Evolutionary conservation across 177 flowering plant genomes (phyloP).

Genomic region (Vitis hybrid): DNA sequence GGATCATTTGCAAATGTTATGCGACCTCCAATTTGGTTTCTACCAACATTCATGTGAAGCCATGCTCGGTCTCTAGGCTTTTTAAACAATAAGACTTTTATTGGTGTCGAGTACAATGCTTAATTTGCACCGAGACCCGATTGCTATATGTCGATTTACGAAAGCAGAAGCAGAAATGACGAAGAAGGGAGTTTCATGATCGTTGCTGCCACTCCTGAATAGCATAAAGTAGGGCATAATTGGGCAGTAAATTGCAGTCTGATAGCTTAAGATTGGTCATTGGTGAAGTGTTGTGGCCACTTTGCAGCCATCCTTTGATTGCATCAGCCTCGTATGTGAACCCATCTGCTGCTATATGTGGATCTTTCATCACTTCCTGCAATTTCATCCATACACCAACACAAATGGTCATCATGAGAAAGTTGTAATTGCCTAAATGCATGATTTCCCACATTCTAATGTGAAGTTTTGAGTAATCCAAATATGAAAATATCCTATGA

Average conservation of each 20-base stretch:
- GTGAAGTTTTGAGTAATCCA: too few species aligned
- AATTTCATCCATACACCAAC: conserved; percentile 4
- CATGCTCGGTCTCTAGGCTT: too few species aligned
- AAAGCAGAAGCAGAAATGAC: neutral
- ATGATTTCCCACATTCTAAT: too few species aligned
- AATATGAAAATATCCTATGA: neutral
- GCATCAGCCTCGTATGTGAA: conserved; percentile 73
- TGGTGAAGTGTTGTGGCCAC: conserved; percentile 66
- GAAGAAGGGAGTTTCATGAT: conserved; percentile 7
- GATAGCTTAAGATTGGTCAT: conserved; percentile 68
- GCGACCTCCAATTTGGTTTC: too few species aligned
- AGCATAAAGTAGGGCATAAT: conserved; percentile 58
- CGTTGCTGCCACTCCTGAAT: conserved; percentile 62
- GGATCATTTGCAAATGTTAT: too few species aligned
- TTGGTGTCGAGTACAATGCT: too few species aligned
- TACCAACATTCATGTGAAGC: too few species aligned
- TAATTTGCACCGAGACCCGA: too few species aligned
- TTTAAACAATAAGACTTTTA: too few species aligned
- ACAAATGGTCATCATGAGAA: too few species aligned
- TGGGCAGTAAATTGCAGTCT: conserved; percentile 52
- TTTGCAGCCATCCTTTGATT: conserved; percentile 63
- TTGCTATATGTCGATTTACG: too few species aligned
- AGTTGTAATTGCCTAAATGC: too few species aligned
- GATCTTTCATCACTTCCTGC: conserved; percentile 73
- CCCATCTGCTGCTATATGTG: conserved; percentile 69